These are phyloP conservation scores for Babesia microti DNA, from an alignment of 169 alveolate species.

Conservation along the genomic window DNA sequence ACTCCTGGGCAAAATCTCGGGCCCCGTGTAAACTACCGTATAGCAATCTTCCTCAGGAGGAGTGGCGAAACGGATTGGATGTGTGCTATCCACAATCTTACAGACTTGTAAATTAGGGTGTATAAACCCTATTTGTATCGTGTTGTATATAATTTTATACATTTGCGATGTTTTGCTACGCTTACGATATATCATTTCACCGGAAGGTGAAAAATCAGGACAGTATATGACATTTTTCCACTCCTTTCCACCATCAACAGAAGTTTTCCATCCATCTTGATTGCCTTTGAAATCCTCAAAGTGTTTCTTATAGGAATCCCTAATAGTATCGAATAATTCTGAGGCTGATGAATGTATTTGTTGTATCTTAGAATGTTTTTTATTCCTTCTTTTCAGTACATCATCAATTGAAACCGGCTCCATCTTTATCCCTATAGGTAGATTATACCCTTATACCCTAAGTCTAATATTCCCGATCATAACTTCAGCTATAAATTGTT, in stretches of 20 bases:
- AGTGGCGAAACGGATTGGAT: slow-evolving; percentile 72
- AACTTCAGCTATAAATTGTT: too few relatives aligned
- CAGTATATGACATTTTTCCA: slow-evolving; percentile 57
- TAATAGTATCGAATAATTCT: slow-evolving; percentile 26
- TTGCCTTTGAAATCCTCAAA: slow-evolving; percentile 50
- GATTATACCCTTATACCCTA: too few relatives aligned
- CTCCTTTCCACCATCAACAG: slow-evolving; percentile 3
- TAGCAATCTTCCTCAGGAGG: slow-evolving; percentile 71
- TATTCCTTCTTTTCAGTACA: slow-evolving; percentile 42
- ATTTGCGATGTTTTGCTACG: slow-evolving; percentile 27
- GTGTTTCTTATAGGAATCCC: slow-evolving; percentile 43
- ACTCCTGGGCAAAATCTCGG: slow-evolving; percentile 40
- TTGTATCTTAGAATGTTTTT: slow-evolving; percentile 53
- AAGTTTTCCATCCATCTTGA: slow-evolving; percentile 55
- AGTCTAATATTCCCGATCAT: too few relatives aligned
- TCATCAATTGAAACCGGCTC: slow-evolving; percentile 48
- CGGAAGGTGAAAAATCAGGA: slow-evolving; percentile 54
- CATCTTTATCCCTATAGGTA: slow-evolving; percentile 22
- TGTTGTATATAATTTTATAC: slow-evolving; percentile 49
- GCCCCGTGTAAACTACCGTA: slow-evolving; percentile 71
- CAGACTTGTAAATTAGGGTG: slow-evolving; percentile 63
- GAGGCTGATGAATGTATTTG: slow-evolving; percentile 41
- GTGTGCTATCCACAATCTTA: slow-evolving; percentile 66
- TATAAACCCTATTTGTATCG: slow-evolving; percentile 58
- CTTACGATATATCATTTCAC: slow-evolving; percentile 38